phyloP scores from a whole-genome alignment of 164 flowering plant species.

The Tetrastigma voinierianum region DNA sequence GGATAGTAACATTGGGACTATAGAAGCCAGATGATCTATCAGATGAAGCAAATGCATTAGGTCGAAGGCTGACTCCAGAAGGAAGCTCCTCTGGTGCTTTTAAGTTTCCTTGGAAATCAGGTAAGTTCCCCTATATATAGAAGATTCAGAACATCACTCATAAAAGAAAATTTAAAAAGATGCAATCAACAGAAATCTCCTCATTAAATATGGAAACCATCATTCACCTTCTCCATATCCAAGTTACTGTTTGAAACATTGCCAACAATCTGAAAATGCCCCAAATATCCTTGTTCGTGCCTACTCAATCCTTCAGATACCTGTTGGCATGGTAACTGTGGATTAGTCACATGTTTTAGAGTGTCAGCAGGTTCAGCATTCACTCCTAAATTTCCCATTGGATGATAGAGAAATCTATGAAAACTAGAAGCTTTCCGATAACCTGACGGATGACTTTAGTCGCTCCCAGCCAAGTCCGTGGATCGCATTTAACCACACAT shows the following conservation, averaged over 20 bases:
- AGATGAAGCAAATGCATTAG: slow-evolving; percentile 11
- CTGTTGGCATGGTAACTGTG: slow-evolving; percentile 7
- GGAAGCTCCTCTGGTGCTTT: slow-evolving; percentile 19
- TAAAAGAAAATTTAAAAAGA: background rate
- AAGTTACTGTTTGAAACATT: slow-evolving; percentile 14
- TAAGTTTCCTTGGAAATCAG: slow-evolving; percentile 17
- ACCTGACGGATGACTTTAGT: slow-evolving; percentile 29
- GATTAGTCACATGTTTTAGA: background rate
- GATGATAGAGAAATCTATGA: background rate
- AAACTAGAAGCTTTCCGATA: slow-evolving; percentile 23
- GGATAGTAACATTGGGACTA: slow-evolving; percentile 13
- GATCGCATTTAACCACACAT: slow-evolving; percentile 32
- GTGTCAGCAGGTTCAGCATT: slow-evolving; percentile 5
- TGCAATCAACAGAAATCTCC: background rate
- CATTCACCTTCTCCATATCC: slow-evolving; percentile 16
- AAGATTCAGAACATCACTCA: background rate
- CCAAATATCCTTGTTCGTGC: slow-evolving; percentile 16
- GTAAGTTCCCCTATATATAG: slow-evolving; percentile 17
- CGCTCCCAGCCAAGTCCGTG: slow-evolving; percentile 16
- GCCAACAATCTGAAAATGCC: slow-evolving; percentile 7
- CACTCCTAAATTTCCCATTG: background rate
- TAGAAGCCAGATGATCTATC: slow-evolving; percentile 15
- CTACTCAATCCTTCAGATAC: slow-evolving; percentile 13
- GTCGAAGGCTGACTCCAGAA: slow-evolving; percentile 14
- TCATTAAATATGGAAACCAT: background rate